phyloP scores from a whole-genome alignment of 768 basidiomycete species.

The Infundibulicybe gibba region DNA sequence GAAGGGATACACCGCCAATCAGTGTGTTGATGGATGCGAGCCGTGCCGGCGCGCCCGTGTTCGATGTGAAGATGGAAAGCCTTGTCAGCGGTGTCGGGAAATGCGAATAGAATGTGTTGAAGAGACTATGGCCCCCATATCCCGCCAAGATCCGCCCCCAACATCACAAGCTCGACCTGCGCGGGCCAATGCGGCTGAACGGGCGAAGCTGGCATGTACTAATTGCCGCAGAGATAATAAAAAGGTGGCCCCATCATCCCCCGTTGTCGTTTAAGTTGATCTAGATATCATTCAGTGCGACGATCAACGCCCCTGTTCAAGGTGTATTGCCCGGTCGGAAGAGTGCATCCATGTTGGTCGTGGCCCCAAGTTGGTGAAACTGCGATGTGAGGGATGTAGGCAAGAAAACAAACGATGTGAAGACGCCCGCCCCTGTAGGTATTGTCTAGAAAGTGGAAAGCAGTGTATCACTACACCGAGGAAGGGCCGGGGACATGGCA shows the following conservation, averaged over 20 bases:
- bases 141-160: constrained; percentile 17
- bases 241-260: constrained; percentile 36
- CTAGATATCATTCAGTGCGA: constrained; percentile 42
- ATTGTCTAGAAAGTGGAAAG: constrained; percentile 42
- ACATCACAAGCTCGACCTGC: constrained; percentile 16
- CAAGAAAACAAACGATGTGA: constrained; percentile 56
- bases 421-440: constrained; percentile 52
- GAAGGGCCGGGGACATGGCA: constrained; percentile 56
- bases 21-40: constrained; percentile 62
- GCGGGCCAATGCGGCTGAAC: constrained; percentile 35
- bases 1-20: constrained; percentile 47
- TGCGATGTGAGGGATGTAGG: constrained; percentile 58
- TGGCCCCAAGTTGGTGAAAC: constrained; percentile 52
- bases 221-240: constrained; percentile 64
- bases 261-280: constrained; percentile 3
- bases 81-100: constrained; percentile 51
- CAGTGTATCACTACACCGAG: constrained; percentile 47
- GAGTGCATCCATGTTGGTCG: constrained; percentile 55
- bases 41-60: constrained; percentile 55
- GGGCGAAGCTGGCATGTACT: constrained; percentile 57
- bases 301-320: constrained; percentile 57
- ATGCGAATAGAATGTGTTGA: constrained; percentile 50
- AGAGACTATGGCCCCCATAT: constrained; percentile 24
- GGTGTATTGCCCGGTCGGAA: constrained; percentile 51
- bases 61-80: constrained; percentile 45